Conservation (phyloP, 192 early-diverging fungal genomes). For the Entophlyctis luteolus region DNA sequence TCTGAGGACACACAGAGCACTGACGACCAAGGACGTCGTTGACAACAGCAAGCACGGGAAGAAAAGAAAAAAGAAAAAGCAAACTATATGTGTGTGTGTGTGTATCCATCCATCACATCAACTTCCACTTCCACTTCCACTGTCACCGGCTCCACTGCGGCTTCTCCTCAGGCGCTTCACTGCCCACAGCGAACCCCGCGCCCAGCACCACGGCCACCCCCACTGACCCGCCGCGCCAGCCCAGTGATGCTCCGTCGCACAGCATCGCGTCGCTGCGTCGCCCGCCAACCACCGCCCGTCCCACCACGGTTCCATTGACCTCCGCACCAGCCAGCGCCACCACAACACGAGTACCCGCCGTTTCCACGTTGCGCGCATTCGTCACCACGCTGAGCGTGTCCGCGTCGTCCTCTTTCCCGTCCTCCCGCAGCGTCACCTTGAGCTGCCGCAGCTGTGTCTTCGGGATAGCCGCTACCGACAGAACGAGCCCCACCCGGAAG, state of each 20-base stretch:
- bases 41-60: not conserved
- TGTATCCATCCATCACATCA: not conserved
- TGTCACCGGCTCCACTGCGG: not conserved
- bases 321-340: conserved; percentile 8
- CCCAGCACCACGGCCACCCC: conserved; percentile 11
- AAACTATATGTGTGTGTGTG: not conserved
- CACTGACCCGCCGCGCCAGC: conserved; percentile 22
- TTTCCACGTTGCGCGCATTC: conserved; percentile 17
- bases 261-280: conserved; percentile 14
- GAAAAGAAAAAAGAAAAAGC: not conserved
- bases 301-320: conserved; percentile 12
- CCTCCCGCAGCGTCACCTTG: not conserved
- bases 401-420: not conserved
- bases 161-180: conserved; percentile 14
- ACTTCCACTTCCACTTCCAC: not conserved
- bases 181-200: conserved; percentile 8
- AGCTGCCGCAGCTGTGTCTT: not conserved
- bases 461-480: conserved; percentile 12
- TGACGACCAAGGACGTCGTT: not conserved
- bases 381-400: conserved; percentile 14
- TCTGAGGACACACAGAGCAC: no score
- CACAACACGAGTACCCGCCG: not conserved
- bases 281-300: conserved; percentile 16
- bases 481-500: conserved; percentile 17
- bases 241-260: conserved; percentile 15